Evolutionary conservation across 2,329 filamentous ascomycete species (phyloP), one percentile per base, ranked within the genome.

Genomic region (Fusarium burgessii): DNA sequence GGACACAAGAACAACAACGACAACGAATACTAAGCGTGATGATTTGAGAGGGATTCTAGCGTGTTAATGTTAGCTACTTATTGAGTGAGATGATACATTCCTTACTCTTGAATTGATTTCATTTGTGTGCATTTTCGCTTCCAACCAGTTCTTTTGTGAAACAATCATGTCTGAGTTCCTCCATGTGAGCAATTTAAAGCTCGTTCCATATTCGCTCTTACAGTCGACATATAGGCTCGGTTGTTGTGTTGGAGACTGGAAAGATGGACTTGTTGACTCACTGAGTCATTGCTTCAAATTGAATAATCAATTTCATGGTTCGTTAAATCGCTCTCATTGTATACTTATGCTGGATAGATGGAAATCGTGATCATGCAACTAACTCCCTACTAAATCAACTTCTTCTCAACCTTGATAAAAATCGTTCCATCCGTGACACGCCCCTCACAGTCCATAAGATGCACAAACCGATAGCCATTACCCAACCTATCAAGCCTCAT

Each of bases 401-500:
- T 82, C 82, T 95, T 96, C 55, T 86, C 86, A 55, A 97, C 87
- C 79, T 90, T 90, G 33, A 97, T 89, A 64, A 98, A 81, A 54
- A 98, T 77, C 17, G 90, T 85, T 1, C 93, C 94, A 25, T 89
- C 86, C 5, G 88, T 92, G 61, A 89, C 80, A 33, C 85, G 83
- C 1, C 93, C 93, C 68, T 90, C 86, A 29, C 85, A 84, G 77
- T 97, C 91, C 69, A 92, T 85, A 62, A 98, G 82, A 74, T 91
- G 92, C 60, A 98, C 84, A 72, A 97, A 90, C 14, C 94, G 86
- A 73, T 93, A 92, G 2, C 96, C 95, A 36, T 87, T 83, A 66
- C 89, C 89, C 64, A 98, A 80, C 11, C 94, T 88, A 81, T 98
- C 94, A 25, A 98, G 87, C 41, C 94, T 88, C 74, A 97, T 91